These are phyloP conservation scores for Mollisia scopiformis DNA, from an alignment of 2,329 filamentous ascomycete genomes.

Conservation along the genomic window DNA sequence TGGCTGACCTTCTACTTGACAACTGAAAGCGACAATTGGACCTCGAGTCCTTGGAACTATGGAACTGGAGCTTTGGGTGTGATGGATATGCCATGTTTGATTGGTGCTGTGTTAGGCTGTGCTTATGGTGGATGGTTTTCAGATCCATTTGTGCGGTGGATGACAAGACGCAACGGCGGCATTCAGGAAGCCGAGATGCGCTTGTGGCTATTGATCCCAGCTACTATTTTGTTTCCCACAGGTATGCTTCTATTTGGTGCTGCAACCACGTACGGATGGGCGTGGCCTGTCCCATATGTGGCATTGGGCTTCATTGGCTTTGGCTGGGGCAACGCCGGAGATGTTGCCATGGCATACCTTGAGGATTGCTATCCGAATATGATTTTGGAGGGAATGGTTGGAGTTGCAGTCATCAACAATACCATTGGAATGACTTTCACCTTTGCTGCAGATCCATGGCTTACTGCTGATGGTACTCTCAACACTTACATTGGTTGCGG, in stretches of 20 bases:
- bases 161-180: slow-evolving; percentile 33
- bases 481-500: slow-evolving; percentile 56
- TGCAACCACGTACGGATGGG: slow-evolving; percentile 47
- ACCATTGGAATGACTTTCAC: slow-evolving; percentile 58
- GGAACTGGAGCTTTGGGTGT: slow-evolving; percentile 54
- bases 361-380: slow-evolving; percentile 60
- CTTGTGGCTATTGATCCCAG: slow-evolving; percentile 37
- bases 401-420: slow-evolving; percentile 60
- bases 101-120: slow-evolving; percentile 58
- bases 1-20: slow-evolving; percentile 63
- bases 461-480: slow-evolving; percentile 47
- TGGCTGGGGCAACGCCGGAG: slow-evolving; percentile 60
- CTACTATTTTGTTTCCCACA: slow-evolving; percentile 36
- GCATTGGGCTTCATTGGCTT: slow-evolving; percentile 61
- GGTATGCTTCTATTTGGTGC: slow-evolving; percentile 47
- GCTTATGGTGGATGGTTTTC: slow-evolving; percentile 60
- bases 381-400: slow-evolving; percentile 61
- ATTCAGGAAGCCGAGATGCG: slow-evolving; percentile 44
- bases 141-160: slow-evolving; percentile 56
- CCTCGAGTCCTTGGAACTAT: slow-evolving; percentile 55
- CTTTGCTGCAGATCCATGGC: slow-evolving; percentile 52
- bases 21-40: slow-evolving; percentile 59
- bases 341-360: slow-evolving; percentile 56
- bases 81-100: slow-evolving; percentile 59
- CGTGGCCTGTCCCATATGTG: slow-evolving; percentile 56